Evolutionary conservation across 257 asterid genomes (phyloP).

Genomic region (Solanum appendiculatum): DNA sequence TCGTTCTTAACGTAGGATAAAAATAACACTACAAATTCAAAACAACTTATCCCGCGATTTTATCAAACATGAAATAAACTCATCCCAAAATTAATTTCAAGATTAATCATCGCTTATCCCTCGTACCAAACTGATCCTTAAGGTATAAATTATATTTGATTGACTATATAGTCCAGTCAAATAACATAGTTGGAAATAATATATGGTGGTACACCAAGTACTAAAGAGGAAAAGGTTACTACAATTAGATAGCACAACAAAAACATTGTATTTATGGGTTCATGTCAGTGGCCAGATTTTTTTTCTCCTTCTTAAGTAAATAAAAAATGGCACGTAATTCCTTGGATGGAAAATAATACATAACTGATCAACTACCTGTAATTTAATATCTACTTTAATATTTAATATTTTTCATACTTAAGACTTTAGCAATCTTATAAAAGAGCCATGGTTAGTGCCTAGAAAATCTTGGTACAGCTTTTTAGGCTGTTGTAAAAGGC

Average conservation of each 20-base stretch:
- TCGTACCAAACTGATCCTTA: background rate
- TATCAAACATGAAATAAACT: no score
- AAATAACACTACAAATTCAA: no score
- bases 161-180: background rate
- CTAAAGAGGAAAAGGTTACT: background rate
- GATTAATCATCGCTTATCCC: background rate
- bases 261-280: background rate
- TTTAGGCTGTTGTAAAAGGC: background rate
- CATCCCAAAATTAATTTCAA: no score
- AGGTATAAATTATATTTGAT: background rate
- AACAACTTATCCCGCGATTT: background rate
- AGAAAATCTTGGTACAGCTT: background rate
- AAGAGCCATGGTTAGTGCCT: background rate
- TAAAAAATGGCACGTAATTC: background rate
- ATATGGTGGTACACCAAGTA: background rate
- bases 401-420: background rate
- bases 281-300: background rate
- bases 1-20: fast-evolving
- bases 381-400: background rate
- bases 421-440: background rate
- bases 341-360: background rate
- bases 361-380: background rate
- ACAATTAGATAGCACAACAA: background rate
- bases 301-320: background rate
- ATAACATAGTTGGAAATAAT: background rate